Percentiles rank a stretch among this genome's conserved stretches.
These are phyloP conservation scores for Mentha longifolia DNA, from an alignment of 257 asterid genomes.

Conservation along the genomic window DNA sequence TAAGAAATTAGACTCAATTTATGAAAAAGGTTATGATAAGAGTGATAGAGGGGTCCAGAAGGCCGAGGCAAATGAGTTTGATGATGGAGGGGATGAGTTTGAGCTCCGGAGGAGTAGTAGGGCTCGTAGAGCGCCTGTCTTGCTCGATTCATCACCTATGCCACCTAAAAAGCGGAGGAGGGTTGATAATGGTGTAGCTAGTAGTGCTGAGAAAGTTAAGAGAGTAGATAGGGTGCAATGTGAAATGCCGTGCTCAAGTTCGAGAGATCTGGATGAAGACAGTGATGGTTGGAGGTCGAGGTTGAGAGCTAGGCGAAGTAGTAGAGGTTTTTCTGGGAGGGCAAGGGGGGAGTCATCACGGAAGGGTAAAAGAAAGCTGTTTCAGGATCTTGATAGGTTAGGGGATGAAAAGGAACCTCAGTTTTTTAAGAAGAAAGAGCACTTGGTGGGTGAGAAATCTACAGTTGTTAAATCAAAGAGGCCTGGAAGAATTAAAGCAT, in stretches of 20 bases:
- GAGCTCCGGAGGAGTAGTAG: constrained; percentile 85
- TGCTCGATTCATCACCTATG: constrained; percentile 92
- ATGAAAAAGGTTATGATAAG: constrained; percentile 66
- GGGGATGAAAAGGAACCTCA: constrained; percentile 46
- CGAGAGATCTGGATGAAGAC: constrained; percentile 52
- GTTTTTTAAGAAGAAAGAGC: constrained; percentile 43
- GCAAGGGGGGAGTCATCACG: constrained; percentile 38
- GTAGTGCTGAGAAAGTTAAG: constrained; percentile 42
- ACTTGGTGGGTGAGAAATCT: constrained; percentile 42
- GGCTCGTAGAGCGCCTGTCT: constrained; percentile 78
- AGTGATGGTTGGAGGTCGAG: constrained; percentile 60
- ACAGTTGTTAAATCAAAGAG: constrained; percentile 66
- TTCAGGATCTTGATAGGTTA: constrained; percentile 49
- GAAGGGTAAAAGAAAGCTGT: constrained; percentile 71
- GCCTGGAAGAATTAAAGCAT: constrained; percentile 63
- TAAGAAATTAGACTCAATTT: constrained; percentile 80
- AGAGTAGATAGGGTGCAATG: constrained; percentile 45
- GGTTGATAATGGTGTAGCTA: constrained; percentile 44
- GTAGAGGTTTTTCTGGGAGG: constrained; percentile 40
- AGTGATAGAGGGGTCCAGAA: constrained; percentile 52
- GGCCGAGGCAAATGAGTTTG: constrained; percentile 40
- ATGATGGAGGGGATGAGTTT: constrained; percentile 50
- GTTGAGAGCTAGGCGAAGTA: constrained; percentile 63
- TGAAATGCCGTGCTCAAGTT: constrained; percentile 45
- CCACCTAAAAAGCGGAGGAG: constrained; percentile 76